These are phyloP conservation scores for Moelleriella libera DNA, from an alignment of 2,329 filamentous ascomycete species.

Conservation along the genomic window DNA sequence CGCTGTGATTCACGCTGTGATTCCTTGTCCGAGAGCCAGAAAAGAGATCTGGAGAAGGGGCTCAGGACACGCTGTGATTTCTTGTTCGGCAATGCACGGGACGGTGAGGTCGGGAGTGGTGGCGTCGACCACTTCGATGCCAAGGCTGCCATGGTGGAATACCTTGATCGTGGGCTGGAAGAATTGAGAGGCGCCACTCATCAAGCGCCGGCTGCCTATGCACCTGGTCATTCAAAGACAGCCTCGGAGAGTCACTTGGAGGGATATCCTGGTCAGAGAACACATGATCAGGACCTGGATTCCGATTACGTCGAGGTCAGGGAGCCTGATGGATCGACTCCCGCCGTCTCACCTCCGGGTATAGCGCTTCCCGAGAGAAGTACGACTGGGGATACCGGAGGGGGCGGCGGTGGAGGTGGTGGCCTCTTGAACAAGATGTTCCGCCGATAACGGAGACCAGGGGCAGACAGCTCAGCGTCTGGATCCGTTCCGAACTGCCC, in stretches of 20 bases:
- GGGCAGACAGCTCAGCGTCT: background rate
- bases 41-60: constrained; percentile 33
- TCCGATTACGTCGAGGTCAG: constrained; percentile 21
- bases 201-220: constrained; percentile 6
- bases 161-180: constrained; percentile 30
- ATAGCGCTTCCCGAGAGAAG: constrained; percentile 1
- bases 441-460: constrained; percentile 8
- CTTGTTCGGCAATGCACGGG: constrained; percentile 29
- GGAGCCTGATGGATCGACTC: constrained; percentile 10
- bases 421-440: constrained; percentile 22
- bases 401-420: constrained; percentile 10
- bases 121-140: constrained; percentile 24
- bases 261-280: constrained; percentile 12
- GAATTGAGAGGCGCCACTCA: constrained; percentile 22
- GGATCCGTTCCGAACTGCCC: no score
- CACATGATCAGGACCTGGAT: constrained; percentile 12
- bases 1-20: constrained; percentile 29
- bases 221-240: constrained; percentile 16
- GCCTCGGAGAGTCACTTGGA: constrained; percentile 8
- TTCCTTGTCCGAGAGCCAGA: constrained; percentile 29
- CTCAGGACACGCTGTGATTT: constrained; percentile 30
- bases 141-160: constrained; percentile 32
- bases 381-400: constrained; percentile 8
- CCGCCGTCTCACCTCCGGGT: background rate
- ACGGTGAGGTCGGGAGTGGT: constrained; percentile 13